phyloP scores from a whole-genome alignment of 2,329 filamentous ascomycete species.

The Gaeumannomyces sp. region DNA sequence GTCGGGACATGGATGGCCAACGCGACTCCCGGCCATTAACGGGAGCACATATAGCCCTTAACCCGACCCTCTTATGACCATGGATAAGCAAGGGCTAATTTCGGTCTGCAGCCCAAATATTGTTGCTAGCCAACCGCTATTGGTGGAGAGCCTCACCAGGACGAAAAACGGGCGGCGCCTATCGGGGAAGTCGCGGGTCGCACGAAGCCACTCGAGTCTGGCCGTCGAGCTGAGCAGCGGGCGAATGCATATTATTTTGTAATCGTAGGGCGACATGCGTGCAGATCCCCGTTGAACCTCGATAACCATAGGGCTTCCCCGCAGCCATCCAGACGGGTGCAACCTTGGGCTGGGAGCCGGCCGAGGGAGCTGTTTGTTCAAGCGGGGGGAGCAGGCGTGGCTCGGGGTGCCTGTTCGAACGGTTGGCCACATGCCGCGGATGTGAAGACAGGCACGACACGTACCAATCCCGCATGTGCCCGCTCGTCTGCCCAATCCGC shows the following conservation, averaged over 20 bases:
- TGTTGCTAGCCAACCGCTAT: constrained; percentile 12
- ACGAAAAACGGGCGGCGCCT: not conserved
- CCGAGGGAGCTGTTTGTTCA: not conserved
- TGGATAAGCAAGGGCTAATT: constrained; percentile 27
- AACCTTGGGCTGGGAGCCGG: not conserved
- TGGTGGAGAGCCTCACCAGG: not conserved
- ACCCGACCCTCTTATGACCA: constrained; percentile 25
- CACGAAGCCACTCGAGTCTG: not conserved
- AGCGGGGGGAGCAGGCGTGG: not conserved
- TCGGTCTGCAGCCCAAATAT: constrained; percentile 26
- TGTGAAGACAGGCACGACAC: not conserved
- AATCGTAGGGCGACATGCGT: not conserved
- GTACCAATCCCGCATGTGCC: not conserved
- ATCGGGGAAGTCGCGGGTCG: not conserved
- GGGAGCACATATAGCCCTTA: constrained; percentile 31
- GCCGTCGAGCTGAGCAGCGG: not conserved
- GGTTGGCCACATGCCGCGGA: not conserved
- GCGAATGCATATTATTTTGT: not conserved
- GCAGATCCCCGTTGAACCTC: not conserved
- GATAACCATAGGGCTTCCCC: not conserved
- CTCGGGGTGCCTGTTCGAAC: not conserved
- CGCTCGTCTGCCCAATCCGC: not conserved
- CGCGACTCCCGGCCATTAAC: constrained; percentile 24
- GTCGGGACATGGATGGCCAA: not conserved
- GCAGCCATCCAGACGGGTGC: not conserved